Conservation (phyloP, 2,329 filamentous ascomycete species). For the Alternaria gaisen region DNA sequence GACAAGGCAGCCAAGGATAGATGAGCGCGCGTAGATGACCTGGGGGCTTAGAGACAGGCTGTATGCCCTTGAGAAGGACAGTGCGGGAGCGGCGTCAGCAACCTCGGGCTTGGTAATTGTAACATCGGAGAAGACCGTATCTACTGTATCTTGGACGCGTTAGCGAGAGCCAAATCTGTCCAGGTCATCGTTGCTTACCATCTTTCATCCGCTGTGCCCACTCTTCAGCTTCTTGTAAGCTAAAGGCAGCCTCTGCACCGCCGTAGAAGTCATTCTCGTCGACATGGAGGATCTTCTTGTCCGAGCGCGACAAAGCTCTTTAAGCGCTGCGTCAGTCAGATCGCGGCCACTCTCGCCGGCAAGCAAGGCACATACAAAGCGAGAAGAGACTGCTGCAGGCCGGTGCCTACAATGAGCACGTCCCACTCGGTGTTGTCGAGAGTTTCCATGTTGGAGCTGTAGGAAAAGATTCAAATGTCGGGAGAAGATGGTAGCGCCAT, state of each 20-base stretch:
- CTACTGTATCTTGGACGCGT: slow-evolving; percentile 21
- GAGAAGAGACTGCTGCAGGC: slow-evolving; percentile 62
- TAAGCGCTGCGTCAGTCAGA: slow-evolving; percentile 76
- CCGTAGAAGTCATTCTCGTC: slow-evolving; percentile 91
- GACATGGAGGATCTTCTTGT: slow-evolving; percentile 89
- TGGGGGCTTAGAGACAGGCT: slow-evolving; percentile 85
- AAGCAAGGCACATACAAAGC: slow-evolving; percentile 57
- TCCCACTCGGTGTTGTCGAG: slow-evolving; percentile 62
- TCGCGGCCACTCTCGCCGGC: slow-evolving; percentile 46
- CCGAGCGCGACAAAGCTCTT: slow-evolving; percentile 91
- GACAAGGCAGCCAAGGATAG: slow-evolving; percentile 81
- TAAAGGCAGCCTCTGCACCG: slow-evolving; percentile 83
- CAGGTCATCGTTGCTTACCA: slow-evolving; percentile 34
- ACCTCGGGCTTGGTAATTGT: slow-evolving; percentile 43
- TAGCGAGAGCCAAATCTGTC: slow-evolving; percentile 7
- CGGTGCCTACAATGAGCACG: slow-evolving; percentile 62
- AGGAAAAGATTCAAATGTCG: slow-evolving; percentile 26
- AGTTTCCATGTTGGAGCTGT: slow-evolving; percentile 55
- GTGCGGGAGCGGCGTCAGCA: slow-evolving; percentile 44
- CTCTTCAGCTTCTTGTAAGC: slow-evolving; percentile 78
- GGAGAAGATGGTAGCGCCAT: slow-evolving; percentile 32
- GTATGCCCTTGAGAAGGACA: slow-evolving; percentile 77
- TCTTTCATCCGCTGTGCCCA: slow-evolving; percentile 67
- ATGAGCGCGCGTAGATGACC: slow-evolving; percentile 83
- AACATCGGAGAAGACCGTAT: slow-evolving; percentile 42